A percentile compares a stretch with the other conserved stretches of the same genome.
Evolutionary conservation across 306 rosid species (phyloP).

Genomic region (Hippophae gyantsensis): DNA sequence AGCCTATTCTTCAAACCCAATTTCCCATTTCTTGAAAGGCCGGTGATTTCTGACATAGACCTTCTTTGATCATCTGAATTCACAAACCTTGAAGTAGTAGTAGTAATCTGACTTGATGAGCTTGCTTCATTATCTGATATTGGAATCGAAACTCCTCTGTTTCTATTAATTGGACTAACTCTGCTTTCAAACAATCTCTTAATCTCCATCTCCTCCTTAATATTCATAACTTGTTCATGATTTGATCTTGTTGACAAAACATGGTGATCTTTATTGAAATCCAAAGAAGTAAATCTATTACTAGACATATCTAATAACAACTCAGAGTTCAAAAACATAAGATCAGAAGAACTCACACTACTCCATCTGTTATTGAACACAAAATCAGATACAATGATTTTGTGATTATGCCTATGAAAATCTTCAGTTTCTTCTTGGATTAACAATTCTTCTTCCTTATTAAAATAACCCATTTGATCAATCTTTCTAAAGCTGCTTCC

Average conservation of each 20-base stretch:
- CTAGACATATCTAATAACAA: slow-evolving; percentile 55
- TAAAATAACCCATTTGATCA: slow-evolving; percentile 12
- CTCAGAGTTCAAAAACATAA: slow-evolving; percentile 72
- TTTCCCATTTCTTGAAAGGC: slow-evolving; percentile 49
- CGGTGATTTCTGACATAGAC: slow-evolving; percentile 77
- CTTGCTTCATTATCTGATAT: slow-evolving; percentile 8
- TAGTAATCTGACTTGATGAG: slow-evolving; percentile 11
- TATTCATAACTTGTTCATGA: slow-evolving; percentile 34
- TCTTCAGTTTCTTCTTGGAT: slow-evolving; percentile 23
- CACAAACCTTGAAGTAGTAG: slow-evolving; percentile 28
- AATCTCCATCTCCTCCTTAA: slow-evolving; percentile 59
- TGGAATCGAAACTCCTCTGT: slow-evolving; percentile 19
- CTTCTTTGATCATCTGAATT: slow-evolving; percentile 42
- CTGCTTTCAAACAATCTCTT: slow-evolving; percentile 55
- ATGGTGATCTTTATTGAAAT: slow-evolving; percentile 10
- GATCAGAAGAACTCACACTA: slow-evolving; percentile 73
- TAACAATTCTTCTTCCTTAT: slow-evolving; percentile 37
- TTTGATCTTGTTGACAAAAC: slow-evolving; percentile 1
- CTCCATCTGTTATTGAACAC: slow-evolving; percentile 83
- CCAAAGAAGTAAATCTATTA: slow-evolving; percentile 41
- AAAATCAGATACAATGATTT: slow-evolving; percentile 63
- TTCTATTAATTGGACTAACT: slow-evolving; percentile 27
- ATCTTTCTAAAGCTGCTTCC: slow-evolving; percentile 80
- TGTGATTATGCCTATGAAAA: slow-evolving; percentile 66
- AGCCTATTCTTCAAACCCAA: slow-evolving; percentile 28